These are phyloP conservation scores for Aaosphaeria pasadenensis DNA, from an alignment of 2,329 filamentous ascomycete genomes.

Conservation along the genomic window DNA sequence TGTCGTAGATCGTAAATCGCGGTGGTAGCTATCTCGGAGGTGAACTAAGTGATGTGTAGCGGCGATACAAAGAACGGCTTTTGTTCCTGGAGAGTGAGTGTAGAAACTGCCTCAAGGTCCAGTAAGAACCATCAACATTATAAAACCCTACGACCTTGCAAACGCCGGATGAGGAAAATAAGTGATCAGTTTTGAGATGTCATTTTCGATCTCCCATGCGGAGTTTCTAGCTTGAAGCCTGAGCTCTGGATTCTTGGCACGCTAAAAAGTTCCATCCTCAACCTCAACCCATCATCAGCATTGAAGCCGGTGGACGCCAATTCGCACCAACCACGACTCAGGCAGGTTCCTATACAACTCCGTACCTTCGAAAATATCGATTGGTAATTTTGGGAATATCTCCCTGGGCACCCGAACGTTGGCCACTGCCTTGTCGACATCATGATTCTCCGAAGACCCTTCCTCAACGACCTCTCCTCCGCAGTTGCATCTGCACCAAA, in stretches of 20 bases:
- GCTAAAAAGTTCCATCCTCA: slow-evolving; percentile 1
- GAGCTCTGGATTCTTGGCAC: no score
- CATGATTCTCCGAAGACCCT: slow-evolving; percentile 36
- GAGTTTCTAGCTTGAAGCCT: background rate
- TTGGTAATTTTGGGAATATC: background rate
- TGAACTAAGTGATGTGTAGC: no score
- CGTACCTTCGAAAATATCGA: background rate
- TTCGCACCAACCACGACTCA: background rate
- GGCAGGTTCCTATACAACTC: no score
- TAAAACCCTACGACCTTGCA: no score
- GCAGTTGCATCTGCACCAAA: slow-evolving; percentile 20
- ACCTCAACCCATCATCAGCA: background rate
- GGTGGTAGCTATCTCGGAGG: no score
- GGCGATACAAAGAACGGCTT: no score
- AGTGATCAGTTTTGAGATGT: no score
- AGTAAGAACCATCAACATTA: no score
- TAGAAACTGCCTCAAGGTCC: no score
- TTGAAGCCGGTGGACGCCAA: background rate
- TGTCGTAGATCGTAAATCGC: background rate
- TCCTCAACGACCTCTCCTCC: slow-evolving; percentile 21
- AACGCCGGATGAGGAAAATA: no score
- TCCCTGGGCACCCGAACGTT: background rate
- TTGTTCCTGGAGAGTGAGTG: no score
- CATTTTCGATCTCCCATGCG: background rate
- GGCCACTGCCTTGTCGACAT: slow-evolving; percentile 1